Evolutionary conservation across 257 asterid species (phyloP), one percentile per base, ranked within the genome.

Genomic region (Solanum tacnaense): DNA sequence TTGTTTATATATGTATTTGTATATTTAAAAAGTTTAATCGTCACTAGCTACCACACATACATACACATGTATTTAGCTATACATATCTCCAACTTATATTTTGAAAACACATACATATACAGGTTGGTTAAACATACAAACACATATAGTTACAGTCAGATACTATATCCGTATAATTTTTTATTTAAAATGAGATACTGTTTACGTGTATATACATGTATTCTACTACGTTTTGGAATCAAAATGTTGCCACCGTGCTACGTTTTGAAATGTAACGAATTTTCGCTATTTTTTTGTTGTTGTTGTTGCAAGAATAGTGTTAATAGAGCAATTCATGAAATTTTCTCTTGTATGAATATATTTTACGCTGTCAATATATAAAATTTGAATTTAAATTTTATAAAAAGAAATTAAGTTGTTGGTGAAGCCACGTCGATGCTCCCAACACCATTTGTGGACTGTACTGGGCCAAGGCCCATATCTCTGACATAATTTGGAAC

Each of bases 401-500:
- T 34, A 35, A 4, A 44, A 21, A 13, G 29, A 35, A 20, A 34
- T 7, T 20, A 52, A 56, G 89, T 65, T 29, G 83, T 56, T 38
- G 67, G 62, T 86, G 32, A 29, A 29, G 92, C 92, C 92, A 88
- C 90, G 90, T 88, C 90, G 73, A 71, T 88, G 76, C 39, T 27
- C 25, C 39, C 68, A 23, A 15, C 72, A 88, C 89, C 92, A 90
- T 46, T 81, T 46, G 68, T 46, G 68, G 27, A 29, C 20, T 78
- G 62, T 41, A 41, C 62, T 78, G 84, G 65, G 25, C 84, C 62
- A 71, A 78, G 65, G 62, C 62, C 84, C 36, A 78, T 78, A 13
- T 41, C 12, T 41, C 13, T 41, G 58, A 25, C 58, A 13, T 25
- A 25, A 41, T 27, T 41, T 78, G 84, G 58, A 13, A 7, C 65